These are phyloP conservation scores for Candida sanyaensis DNA, from an alignment of 1,139 yeast genomes.

Conservation along the genomic window DNA sequence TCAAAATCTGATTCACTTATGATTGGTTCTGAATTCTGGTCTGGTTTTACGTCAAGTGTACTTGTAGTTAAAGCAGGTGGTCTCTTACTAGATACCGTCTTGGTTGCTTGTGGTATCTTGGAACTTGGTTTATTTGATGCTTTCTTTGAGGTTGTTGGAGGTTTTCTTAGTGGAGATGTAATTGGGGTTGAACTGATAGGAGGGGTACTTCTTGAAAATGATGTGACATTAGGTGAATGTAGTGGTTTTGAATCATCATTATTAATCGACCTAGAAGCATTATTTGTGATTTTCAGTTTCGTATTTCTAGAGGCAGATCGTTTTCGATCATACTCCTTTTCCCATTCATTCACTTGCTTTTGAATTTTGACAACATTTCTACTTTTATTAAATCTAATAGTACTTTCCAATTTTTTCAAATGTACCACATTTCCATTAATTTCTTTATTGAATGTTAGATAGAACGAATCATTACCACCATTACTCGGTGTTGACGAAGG, in stretches of 20 bases:
- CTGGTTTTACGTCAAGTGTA: constrained; percentile 16
- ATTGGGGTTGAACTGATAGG: not conserved
- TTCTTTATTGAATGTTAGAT: constrained; percentile 22
- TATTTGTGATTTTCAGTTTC: not conserved
- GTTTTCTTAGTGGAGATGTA: constrained; percentile 5
- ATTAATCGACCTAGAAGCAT: not conserved
- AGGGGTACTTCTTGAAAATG: not conserved
- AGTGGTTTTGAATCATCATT: not conserved
- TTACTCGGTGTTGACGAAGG: constrained; percentile 5
- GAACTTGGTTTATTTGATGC: not conserved
- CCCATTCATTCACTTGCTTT: constrained; percentile 18
- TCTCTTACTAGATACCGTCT: constrained; percentile 14
- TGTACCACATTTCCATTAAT: constrained; percentile 18
- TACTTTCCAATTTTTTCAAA: constrained; percentile 29
- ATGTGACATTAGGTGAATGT: not conserved
- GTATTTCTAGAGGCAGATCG: not conserved
- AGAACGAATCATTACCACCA: constrained; percentile 29
- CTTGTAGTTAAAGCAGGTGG: constrained; percentile 18
- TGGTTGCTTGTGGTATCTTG: not conserved
- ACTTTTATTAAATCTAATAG: constrained; percentile 40
- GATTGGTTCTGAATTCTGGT: constrained; percentile 21
- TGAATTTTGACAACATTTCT: constrained; percentile 29
- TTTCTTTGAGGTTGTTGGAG: constrained; percentile 3
- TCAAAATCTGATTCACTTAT: constrained; percentile 43
- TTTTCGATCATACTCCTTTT: constrained; percentile 10